A percentile compares a stretch with the other conserved stretches of the same genome.
These are phyloP conservation scores for Trichoderma asperelloides DNA, from an alignment of 495 filamentous ascomycete genomes.

Conservation along the genomic window DNA sequence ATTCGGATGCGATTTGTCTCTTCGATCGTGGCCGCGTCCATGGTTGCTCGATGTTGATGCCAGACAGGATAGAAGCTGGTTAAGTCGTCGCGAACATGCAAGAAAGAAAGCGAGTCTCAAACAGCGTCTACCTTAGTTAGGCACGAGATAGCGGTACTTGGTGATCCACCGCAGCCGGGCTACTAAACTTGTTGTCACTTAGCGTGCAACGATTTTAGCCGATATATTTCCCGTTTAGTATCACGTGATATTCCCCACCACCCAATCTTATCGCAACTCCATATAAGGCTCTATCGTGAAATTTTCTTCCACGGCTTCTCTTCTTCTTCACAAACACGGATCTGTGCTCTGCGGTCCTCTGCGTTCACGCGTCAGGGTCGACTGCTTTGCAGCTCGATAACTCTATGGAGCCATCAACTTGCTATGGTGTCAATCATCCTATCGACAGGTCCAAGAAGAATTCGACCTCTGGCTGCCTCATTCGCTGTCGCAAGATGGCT, in stretches of 20 bases:
- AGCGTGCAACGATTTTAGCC: not conserved
- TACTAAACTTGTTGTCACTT: not conserved
- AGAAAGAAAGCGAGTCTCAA: not conserved
- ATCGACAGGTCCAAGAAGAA: slow-evolving; percentile 90
- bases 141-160: not conserved
- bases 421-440: slow-evolving; percentile 75
- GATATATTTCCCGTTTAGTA: not conserved
- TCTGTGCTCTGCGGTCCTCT: slow-evolving; percentile 77
- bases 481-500: slow-evolving; percentile 47
- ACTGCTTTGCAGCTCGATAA: slow-evolving; percentile 75
- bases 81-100: not conserved
- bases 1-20: slow-evolving; percentile 89
- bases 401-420: slow-evolving; percentile 62
- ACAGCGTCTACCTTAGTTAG: not conserved
- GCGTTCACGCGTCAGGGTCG: slow-evolving; percentile 56
- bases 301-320: slow-evolving; percentile 11
- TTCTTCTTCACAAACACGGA: slow-evolving; percentile 48
- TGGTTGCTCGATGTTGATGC: slow-evolving; percentile 27
- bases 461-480: slow-evolving; percentile 43
- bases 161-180: not conserved
- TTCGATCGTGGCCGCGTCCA: slow-evolving; percentile 83
- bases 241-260: not conserved
- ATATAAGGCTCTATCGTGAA: not conserved
- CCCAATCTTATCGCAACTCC: not conserved
- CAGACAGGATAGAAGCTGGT: not conserved